Conservation (phyloP, 331 rosid species). For the Cydonia oblonga region DNA sequence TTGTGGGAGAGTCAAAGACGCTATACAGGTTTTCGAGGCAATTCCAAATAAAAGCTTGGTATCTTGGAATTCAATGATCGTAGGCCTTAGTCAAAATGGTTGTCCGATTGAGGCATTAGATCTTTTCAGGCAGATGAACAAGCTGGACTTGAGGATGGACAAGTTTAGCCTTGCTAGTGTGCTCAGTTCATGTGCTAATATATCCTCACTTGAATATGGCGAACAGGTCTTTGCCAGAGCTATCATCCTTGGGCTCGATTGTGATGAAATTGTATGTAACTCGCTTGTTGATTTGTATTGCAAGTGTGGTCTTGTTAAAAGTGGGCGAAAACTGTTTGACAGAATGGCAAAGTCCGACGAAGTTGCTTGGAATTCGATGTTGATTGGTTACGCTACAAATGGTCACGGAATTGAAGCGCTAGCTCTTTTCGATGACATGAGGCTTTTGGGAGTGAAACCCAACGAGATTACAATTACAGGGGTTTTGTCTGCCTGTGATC, state of each 20-base stretch:
- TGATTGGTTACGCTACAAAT: conserved; percentile 80
- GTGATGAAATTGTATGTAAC: conserved; percentile 40
- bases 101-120: conserved; percentile 50
- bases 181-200: conserved; percentile 60
- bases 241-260: conserved; percentile 48
- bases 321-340: conserved; percentile 45
- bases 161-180: conserved; percentile 65
- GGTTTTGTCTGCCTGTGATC: conserved; percentile 70
- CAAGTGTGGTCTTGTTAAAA: conserved; percentile 61
- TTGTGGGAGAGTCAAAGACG: conserved; percentile 67
- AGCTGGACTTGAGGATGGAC: conserved; percentile 44
- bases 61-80: conserved; percentile 78
- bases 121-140: conserved; percentile 48
- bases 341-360: conserved; percentile 43
- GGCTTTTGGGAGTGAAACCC: conserved; percentile 36
- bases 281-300: conserved; percentile 76
- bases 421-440: conserved; percentile 48
- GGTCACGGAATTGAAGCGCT: conserved; percentile 68
- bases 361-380: conserved; percentile 77
- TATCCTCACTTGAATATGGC: conserved; percentile 58
- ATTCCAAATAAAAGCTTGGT: conserved; percentile 50
- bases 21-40: conserved; percentile 36
- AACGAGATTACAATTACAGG: conserved; percentile 55
- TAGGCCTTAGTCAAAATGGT: conserved; percentile 58
- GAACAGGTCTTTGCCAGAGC: conserved; percentile 64